A percentile compares a stretch with the other conserved stretches of the same genome.
These are phyloP conservation scores for Pythium pyrilobum DNA, from an alignment of 352 stramenopile species.

Conservation along the genomic window DNA sequence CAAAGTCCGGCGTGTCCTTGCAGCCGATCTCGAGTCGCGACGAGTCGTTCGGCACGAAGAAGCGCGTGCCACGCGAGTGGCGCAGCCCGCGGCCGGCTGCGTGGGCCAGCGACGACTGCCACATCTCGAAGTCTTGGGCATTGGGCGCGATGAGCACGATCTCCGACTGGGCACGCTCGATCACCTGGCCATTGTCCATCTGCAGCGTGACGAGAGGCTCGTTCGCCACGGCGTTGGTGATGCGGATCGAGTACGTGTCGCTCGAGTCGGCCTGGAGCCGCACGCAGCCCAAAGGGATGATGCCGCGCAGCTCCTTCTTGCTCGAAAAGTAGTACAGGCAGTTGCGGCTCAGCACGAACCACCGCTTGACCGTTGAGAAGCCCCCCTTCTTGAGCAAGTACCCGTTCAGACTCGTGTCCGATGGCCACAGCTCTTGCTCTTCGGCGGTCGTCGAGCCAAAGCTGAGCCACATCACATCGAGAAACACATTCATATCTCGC, in stretches of 20 bases:
- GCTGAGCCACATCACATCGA: slow-evolving; percentile 86
- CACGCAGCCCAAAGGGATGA: slow-evolving; percentile 79
- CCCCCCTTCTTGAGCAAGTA: slow-evolving; percentile 81
- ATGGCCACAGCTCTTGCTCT: slow-evolving; percentile 86
- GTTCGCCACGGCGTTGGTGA: slow-evolving; percentile 50
- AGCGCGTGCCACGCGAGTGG: slow-evolving; percentile 75
- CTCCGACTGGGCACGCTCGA: slow-evolving; percentile 73
- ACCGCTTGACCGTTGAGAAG: slow-evolving; percentile 75
- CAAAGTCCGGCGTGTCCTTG: slow-evolving; percentile 70
- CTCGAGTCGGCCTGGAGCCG: slow-evolving; percentile 57
- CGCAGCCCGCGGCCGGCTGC: slow-evolving; percentile 74
- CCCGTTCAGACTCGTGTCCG: slow-evolving; percentile 83
- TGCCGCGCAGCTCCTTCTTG: slow-evolving; percentile 75
- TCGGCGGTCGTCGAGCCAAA: slow-evolving; percentile 77
- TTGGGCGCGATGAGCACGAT: slow-evolving; percentile 66
- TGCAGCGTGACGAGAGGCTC: slow-evolving; percentile 73
- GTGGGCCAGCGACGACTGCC: slow-evolving; percentile 81
- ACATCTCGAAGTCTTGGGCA: slow-evolving; percentile 84
- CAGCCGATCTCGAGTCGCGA: slow-evolving; percentile 81
- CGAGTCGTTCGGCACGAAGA: slow-evolving; percentile 75
- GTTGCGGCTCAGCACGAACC: slow-evolving; percentile 86
- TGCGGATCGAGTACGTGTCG: slow-evolving; percentile 54
- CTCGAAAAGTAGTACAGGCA: slow-evolving; percentile 87
- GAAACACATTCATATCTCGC: slow-evolving; percentile 83
- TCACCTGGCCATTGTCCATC: slow-evolving; percentile 78